These are phyloP conservation scores for Tephrocybe sp. DNA, from an alignment of 768 basidiomycete species.

Conservation along the genomic window DNA sequence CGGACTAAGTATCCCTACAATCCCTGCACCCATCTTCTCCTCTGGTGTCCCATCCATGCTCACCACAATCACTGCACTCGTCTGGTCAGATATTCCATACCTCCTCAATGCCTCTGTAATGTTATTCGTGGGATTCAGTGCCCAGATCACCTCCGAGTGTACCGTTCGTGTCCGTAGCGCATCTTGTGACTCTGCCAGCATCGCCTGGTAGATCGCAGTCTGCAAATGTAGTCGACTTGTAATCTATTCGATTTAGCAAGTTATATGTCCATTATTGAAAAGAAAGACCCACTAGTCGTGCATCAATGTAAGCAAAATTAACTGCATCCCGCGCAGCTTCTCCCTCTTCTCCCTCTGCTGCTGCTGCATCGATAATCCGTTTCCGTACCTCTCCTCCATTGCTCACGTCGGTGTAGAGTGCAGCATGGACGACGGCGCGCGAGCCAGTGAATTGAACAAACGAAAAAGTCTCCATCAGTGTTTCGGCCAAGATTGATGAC, in stretches of 20 bases:
- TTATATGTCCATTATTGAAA: neutral
- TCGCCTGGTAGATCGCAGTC: slow-evolving; percentile 79
- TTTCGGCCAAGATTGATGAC: neutral
- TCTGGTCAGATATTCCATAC: slow-evolving; percentile 76
- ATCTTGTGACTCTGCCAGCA: slow-evolving; percentile 61
- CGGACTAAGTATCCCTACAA: slow-evolving; percentile 54
- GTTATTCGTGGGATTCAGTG: slow-evolving; percentile 84
- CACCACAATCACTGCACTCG: slow-evolving; percentile 68
- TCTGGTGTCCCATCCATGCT: slow-evolving; percentile 48
- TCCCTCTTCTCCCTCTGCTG: slow-evolving; percentile 54
- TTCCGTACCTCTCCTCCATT: slow-evolving; percentile 61
- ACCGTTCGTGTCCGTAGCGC: slow-evolving; percentile 78
- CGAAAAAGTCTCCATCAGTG: slow-evolving; percentile 50
- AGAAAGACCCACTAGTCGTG: slow-evolving; percentile 58
- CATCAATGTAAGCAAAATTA: slow-evolving; percentile 91
- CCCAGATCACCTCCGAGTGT: slow-evolving; percentile 90
- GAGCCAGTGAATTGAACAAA: slow-evolving; percentile 49
- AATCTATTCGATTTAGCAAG: slow-evolving; percentile 48
- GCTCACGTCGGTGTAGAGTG: slow-evolving; percentile 62
- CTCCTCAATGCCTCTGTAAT: slow-evolving; percentile 86
- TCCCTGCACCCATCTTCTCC: slow-evolving; percentile 50
- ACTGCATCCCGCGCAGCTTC: slow-evolving; percentile 71
- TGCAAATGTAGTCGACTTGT: slow-evolving; percentile 78
- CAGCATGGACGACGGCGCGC: slow-evolving; percentile 48
- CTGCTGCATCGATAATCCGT: slow-evolving; percentile 71